phyloP scores from a whole-genome alignment of 129 eudicot species.

The Calendula officinalis region DNA sequence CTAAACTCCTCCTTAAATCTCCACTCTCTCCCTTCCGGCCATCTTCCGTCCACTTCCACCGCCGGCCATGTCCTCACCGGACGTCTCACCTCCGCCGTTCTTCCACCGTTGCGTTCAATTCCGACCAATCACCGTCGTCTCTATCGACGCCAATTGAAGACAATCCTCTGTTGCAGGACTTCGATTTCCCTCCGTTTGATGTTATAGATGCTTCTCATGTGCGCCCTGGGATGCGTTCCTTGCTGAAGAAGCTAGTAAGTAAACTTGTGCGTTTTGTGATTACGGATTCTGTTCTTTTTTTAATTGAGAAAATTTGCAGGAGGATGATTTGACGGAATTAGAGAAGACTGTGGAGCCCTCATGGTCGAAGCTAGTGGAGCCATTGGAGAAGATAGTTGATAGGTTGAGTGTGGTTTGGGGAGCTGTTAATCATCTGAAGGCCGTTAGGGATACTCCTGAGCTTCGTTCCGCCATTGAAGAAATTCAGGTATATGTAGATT shows the following conservation, averaged over 20 bases:
- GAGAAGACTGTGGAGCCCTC: conserved; percentile 82
- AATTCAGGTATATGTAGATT: conserved; percentile 57
- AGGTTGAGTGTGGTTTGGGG: conserved; percentile 78
- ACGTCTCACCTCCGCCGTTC: conserved; percentile 7
- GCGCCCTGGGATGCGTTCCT: conserved; percentile 80
- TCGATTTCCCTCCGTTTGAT: conserved; percentile 86
- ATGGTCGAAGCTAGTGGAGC: conserved; percentile 89
- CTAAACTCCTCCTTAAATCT: conserved; percentile 44
- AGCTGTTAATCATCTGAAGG: conserved; percentile 78
- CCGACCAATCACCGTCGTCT: conserved; percentile 1
- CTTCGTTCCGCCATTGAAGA: conserved; percentile 94
- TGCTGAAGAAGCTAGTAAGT: conserved; percentile 70
- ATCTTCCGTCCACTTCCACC: conserved; percentile 53
- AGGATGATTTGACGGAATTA: conserved; percentile 62
- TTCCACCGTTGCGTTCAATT: conserved; percentile 10
- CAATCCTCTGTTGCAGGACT: conserved; percentile 70
- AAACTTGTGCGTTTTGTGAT: not conserved
- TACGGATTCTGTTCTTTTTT: not conserved
- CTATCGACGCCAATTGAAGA: conserved; percentile 16
- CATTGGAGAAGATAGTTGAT: conserved; percentile 74
- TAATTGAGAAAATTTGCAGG: conserved; percentile 39
- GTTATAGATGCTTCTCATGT: conserved; percentile 66
- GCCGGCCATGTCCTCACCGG: conserved; percentile 7
- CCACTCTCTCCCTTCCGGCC: conserved; percentile 65
- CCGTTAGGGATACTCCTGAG: conserved; percentile 77